phyloP scores from a whole-genome alignment of 2,329 filamentous ascomycete species.

The Neodidymelliopsis sp. region DNA sequence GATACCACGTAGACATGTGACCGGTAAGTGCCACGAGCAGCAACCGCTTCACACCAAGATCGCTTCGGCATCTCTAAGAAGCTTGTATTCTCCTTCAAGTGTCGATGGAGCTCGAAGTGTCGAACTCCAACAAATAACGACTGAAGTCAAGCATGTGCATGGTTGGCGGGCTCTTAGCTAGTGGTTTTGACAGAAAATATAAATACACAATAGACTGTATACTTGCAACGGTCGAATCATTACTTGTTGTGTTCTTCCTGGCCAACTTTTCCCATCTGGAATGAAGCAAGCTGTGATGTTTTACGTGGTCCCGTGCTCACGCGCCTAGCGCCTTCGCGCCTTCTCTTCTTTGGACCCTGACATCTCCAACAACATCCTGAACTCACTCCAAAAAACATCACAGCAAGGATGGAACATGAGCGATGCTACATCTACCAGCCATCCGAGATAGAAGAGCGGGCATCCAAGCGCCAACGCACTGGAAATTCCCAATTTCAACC shows the following conservation, averaged over 20 bases:
- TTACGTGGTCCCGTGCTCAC: slow-evolving; percentile 39
- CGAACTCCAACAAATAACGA: background rate
- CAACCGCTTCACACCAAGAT: background rate
- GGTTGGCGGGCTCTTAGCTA: background rate
- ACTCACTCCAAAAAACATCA: background rate
- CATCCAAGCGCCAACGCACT: slow-evolving; percentile 52
- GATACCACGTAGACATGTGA: background rate
- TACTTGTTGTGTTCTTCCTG: too few relatives aligned
- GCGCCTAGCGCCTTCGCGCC: slow-evolving; percentile 30
- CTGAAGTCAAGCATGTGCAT: background rate
- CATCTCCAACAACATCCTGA: slow-evolving; percentile 12
- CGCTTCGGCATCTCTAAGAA: background rate
- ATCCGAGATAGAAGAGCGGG: slow-evolving; percentile 42
- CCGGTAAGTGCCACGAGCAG: slow-evolving; percentile 7
- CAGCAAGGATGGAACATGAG: slow-evolving; percentile 56
- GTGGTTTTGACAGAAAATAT: background rate
- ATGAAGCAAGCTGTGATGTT: slow-evolving; percentile 13
- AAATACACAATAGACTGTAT: slow-evolving; percentile 2
- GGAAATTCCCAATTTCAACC: slow-evolving; percentile 36
- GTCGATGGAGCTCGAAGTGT: background rate
- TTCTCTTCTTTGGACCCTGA: slow-evolving; percentile 14
- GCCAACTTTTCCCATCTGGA: too few relatives aligned
- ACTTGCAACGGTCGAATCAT: background rate
- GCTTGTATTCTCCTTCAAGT: background rate
- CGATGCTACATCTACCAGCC: slow-evolving; percentile 57